Percentiles rank a stretch among this genome's conserved stretches.
These are phyloP conservation scores for Cutaneotrichosporon cyanovorans DNA, from an alignment of 1,284 basidiomycete species.

Conservation along the genomic window DNA sequence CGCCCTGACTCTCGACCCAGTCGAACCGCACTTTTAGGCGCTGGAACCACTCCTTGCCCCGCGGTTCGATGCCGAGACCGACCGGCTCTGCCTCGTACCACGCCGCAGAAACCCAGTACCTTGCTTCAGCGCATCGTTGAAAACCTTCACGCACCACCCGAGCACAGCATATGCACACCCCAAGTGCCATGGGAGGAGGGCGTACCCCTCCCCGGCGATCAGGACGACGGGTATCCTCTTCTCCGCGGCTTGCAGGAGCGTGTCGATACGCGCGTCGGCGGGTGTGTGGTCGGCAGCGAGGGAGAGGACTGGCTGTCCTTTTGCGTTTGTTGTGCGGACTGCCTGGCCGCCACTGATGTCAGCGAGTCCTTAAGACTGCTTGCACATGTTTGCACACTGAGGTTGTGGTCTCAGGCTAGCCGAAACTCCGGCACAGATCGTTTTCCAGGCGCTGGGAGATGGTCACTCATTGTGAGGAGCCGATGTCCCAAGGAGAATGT, in stretches of 20 bases:
- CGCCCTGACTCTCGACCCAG: conserved; percentile 36
- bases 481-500: too few species aligned
- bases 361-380: too few species aligned
- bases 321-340: conserved; percentile 6
- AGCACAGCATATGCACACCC: conserved; percentile 33
- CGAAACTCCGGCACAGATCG: too few species aligned
- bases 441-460: too few species aligned
- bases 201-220: conserved; percentile 36
- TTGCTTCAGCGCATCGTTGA: conserved; percentile 2
- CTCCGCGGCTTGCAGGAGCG: conserved; percentile 26
- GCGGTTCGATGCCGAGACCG: conserved; percentile 12
- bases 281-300: conserved; percentile 31
- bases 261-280: conserved; percentile 28
- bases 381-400: too few species aligned
- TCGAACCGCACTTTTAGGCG: conserved; percentile 41
- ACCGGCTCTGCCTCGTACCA: conserved; percentile 38
- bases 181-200: conserved; percentile 29
- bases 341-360: conserved; percentile 17
- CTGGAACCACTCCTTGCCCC: conserved; percentile 23
- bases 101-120: conserved; percentile 37
- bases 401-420: too few species aligned
- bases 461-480: too few species aligned
- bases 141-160: conserved; percentile 29
- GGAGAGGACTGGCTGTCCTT: conserved; percentile 1
- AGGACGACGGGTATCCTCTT: conserved; percentile 28